phyloP scores from a whole-genome alignment of 108 stramenopile genomes.

The Skeletonema marinoi region DNA sequence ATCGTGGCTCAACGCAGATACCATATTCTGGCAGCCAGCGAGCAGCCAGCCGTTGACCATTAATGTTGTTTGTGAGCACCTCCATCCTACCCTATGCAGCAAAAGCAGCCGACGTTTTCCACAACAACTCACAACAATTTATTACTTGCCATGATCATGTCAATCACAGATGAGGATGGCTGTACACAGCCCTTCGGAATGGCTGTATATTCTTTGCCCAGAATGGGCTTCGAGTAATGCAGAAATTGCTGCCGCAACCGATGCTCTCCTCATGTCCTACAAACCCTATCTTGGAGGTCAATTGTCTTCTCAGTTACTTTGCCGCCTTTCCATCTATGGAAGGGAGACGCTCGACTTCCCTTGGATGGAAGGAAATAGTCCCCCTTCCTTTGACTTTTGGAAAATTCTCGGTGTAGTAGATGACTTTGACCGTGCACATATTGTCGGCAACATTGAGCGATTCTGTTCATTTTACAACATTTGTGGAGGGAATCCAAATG shows the following conservation, averaged over 20 bases:
- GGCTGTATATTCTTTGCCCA: constrained; percentile 67
- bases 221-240: constrained; percentile 71
- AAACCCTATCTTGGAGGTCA: constrained; percentile 75
- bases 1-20: no score
- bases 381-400: constrained; percentile 66
- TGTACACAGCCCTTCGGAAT: constrained; percentile 71
- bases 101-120: neutral
- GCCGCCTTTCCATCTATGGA: constrained; percentile 63
- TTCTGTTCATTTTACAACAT: constrained; percentile 75
- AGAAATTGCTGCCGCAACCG: constrained; percentile 53
- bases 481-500: constrained; percentile 29
- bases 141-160: neutral
- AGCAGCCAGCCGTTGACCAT: no score
- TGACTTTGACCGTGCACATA: constrained; percentile 79
- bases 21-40: no score
- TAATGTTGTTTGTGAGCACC: neutral
- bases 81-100: no score
- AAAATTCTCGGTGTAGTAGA: constrained; percentile 66
- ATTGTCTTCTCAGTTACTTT: constrained; percentile 65
- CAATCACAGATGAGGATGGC: constrained; percentile 69
- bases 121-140: neutral
- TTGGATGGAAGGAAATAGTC: neutral
- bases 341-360: neutral
- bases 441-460: constrained; percentile 75
- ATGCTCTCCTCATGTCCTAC: constrained; percentile 66